Evolutionary conservation across 306 rosid species (phyloP), one percentile per base, ranked within the genome.

Genomic region (Lathyrus aphaca): DNA sequence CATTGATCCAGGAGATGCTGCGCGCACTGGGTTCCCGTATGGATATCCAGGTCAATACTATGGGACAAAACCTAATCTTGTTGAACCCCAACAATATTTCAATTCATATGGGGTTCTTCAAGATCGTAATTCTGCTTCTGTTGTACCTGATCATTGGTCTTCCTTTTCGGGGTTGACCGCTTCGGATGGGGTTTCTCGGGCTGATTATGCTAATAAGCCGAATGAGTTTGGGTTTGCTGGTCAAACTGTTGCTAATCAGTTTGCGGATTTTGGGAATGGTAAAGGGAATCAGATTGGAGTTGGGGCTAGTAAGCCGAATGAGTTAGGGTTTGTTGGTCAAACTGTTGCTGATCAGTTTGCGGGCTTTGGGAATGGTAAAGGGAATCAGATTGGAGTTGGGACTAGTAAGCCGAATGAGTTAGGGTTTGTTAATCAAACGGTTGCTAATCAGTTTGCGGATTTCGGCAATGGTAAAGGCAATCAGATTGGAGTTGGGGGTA

Each of bases 41-140:
- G 10, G 37, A 2, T 6, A 56, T 56, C 9, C 5, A 14, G 81
- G 59, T 40, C 82, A 73, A 29, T 46, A 59, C 66, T 71, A 79
- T 44, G 45, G 60, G 35, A 12, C 69, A 12, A 76, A 73, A 53
- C 61, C 91, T 25, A 3, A 3, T 25, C 4, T 25, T 25, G 77
- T 71, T 71, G 84, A 84, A 73, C 79, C 80, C 19, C 82, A 80
- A 55, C 82, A 82, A 0, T 91, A 80, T 61, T 78, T 81, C 46
- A 84, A 89, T 42, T 56, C 93, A 0, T 82, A 76, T 72, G 48
- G 83, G 12, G 12, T 45, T 16, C 81, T 55, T 15, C 83, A 60
- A 11, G 77, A 76, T 55, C 86, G 6, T 10, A 16, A 16, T 49
- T 12, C 51, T 66, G 56, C 86, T 14, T 40, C 74, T 37, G 76